Percentiles rank a stretch among this genome's conserved stretches.
Evolutionary conservation across 805 yeast genomes (phyloP).

Genomic region (Hanseniaspora thailandica): DNA sequence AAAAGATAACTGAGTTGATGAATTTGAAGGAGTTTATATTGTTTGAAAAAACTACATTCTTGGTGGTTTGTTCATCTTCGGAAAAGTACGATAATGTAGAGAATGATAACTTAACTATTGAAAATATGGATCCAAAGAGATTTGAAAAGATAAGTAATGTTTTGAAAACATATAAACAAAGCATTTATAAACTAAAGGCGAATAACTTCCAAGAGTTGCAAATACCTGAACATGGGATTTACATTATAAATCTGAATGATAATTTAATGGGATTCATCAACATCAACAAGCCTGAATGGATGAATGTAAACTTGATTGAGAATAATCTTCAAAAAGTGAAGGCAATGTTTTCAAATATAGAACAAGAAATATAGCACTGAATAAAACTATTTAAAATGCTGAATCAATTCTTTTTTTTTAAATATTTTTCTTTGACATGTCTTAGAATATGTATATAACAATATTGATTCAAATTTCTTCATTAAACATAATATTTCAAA

Average conservation of each 20-base stretch:
- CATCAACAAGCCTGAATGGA: constrained; percentile 32
- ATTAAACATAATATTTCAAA: too few species aligned
- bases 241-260: constrained; percentile 47
- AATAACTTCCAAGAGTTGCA: constrained; percentile 61
- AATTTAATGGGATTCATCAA: constrained; percentile 54
- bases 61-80: constrained; percentile 40
- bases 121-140: constrained; percentile 67
- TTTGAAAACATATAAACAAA: constrained; percentile 87
- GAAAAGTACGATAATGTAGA: constrained; percentile 18
- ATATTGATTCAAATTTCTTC: not conserved
- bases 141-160: constrained; percentile 90
- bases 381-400: too few species aligned
- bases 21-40: constrained; percentile 83
- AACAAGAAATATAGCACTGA: not conserved
- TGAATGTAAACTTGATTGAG: constrained; percentile 9
- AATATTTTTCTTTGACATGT: not conserved
- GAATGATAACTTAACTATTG: constrained; percentile 2
- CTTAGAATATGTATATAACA: not conserved
- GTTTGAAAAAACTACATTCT: constrained; percentile 85
- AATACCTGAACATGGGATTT: constrained; percentile 41
- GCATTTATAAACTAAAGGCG: constrained; percentile 74
- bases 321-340: constrained; percentile 3
- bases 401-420: not conserved
- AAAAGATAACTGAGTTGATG: constrained; percentile 57
- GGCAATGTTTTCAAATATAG: constrained; percentile 3